Base-by-base conservation (phyloP, 148 eudicot genomes). In the Drosera capensis region DNA sequence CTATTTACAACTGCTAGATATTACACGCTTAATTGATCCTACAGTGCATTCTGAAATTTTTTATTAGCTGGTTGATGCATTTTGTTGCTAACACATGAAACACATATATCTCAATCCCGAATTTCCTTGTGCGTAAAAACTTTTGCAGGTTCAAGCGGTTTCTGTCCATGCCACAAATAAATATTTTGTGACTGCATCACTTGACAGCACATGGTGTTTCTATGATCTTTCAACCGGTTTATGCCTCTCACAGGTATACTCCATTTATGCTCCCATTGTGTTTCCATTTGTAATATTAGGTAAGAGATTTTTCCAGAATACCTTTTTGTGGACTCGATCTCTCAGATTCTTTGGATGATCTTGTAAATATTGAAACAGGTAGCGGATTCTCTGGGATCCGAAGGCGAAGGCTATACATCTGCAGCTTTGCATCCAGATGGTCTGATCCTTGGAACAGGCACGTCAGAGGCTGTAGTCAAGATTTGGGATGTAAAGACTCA, bases 391-490 rank as follows among this genome's bases (percentile, higher is more conserved):
- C 4, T 2, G 1, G 44, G 79, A n/a, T 64, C 93, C 3, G 93
- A 77, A 49, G 14, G 14, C 14, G 38, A 13, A 34, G 97, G 95
- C 41, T 84, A 84, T 59, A 75, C 97, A 20, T 84, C 97, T 67
- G 92, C 95, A 20, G 78, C 95, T 51, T 90, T 90, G 58, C 95
- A 90, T 57, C 97, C 97, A 1, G 95, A 90, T 71, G 97, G 97
- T 63, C 97, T 84, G 57, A 90, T 90, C 63, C 77, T 90, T 28
- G 97, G 97, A 65, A 81, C 95, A 20, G 95, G 97, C 56, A 84
- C 97, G 13, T 70, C 93, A 40, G 93, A 71, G 51, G 44, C 85
- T 55, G 30, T 80, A 59, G 93, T 71, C 30, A 84, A 81, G 73
- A 84, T 84, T 59, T 90, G 97, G 97, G 97, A 90, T 60, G 97